Percentiles rank a stretch among this genome's conserved stretches.
phyloP scores from a whole-genome alignment of 495 filamentous ascomycete genomes.

The Lasiosphaeria miniovina region DNA sequence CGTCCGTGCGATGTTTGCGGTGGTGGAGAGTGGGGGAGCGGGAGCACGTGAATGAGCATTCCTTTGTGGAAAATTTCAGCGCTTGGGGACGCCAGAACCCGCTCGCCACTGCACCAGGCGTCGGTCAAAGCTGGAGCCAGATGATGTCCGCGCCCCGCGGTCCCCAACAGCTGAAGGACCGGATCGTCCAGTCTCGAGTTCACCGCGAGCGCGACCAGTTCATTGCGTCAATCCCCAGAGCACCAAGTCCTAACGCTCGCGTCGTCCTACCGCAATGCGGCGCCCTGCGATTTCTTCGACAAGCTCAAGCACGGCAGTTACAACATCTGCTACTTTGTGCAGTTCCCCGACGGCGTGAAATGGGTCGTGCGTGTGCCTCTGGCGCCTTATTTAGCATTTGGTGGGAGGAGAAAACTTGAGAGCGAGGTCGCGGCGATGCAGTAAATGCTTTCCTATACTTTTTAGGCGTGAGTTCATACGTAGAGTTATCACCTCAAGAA shows the following conservation, averaged over 20 bases:
- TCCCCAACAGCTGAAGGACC: slow-evolving; percentile 5
- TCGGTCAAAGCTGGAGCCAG: too few species aligned
- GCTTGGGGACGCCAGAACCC: too few species aligned
- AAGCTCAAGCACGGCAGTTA: slow-evolving; percentile 26
- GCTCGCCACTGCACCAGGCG: too few species aligned
- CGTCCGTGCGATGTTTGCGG: too few species aligned
- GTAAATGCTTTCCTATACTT: slow-evolving; percentile 13
- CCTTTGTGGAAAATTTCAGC: too few species aligned
- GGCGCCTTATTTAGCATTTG: slow-evolving; percentile 24
- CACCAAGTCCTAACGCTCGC: slow-evolving; percentile 9
- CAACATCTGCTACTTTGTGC: slow-evolving; percentile 34
- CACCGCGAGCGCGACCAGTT: slow-evolving; percentile 14
- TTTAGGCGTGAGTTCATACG: too few species aligned
- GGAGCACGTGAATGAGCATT: too few species aligned
- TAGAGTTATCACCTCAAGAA: too few species aligned
- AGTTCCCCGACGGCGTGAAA: slow-evolving; percentile 23
- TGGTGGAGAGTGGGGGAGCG: too few species aligned
- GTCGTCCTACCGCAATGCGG: slow-evolving; percentile 22
- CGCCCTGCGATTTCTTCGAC: slow-evolving; percentile 27
- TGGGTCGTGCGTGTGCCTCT: slow-evolving; percentile 35
- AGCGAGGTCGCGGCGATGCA: slow-evolving; percentile 30
- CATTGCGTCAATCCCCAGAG: slow-evolving; percentile 15
- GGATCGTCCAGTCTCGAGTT: slow-evolving; percentile 9
- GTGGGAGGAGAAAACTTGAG: slow-evolving; percentile 26
- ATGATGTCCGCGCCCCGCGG: too few species aligned